Base-by-base conservation (phyloP, 805 yeast species). In the Vanderwaltozyma verrucispora region DNA sequence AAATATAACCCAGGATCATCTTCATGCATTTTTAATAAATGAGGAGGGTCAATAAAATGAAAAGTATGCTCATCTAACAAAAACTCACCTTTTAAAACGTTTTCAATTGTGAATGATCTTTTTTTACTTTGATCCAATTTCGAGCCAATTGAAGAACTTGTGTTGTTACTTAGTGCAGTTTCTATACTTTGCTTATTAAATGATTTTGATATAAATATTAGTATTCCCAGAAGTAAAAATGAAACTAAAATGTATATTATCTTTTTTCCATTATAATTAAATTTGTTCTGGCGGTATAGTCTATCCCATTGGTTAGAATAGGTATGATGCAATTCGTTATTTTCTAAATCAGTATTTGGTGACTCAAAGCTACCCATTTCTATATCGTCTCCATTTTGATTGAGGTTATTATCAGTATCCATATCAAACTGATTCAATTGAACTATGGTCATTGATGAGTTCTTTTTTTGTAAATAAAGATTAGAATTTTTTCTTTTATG, bases 1-100 rank as follows among this genome's bases (percentile, higher is more conserved):
- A 53, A 35, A 36, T 69, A 68, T 15, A 63, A 49, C 2, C 78
- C 79, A 25, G 71, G 68, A 41, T 73, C 79, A 5, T 47, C 47
- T 7, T 51, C 53, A 18, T 56, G 56, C 3, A 41, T 36, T n/a
- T 41, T 23, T 2, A 46, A 29, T 1, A 36, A 36, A 8, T 42
- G 36, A 3, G 60, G 53, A 5, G 56, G 60, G 11, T 40, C 46
- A 4, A 55, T 53, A 43, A 53, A 51, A 39, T 40, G 44, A 29
- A 60, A 52, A 1, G 51, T 39, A 9, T 40, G 38, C 19, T 51
- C 52, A 15, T 41, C 40, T 7, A 43, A 35, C 16, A 38, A 31
- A 38, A 60, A 59, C 3, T 50, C 54, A 3, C 59, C 58, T 27
- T 48, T 36, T 21, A 56, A 40, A 1, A 56, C 42, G 28, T 41